Conservation (phyloP, 805 yeast genomes). For the Barnettozyma californica region DNA sequence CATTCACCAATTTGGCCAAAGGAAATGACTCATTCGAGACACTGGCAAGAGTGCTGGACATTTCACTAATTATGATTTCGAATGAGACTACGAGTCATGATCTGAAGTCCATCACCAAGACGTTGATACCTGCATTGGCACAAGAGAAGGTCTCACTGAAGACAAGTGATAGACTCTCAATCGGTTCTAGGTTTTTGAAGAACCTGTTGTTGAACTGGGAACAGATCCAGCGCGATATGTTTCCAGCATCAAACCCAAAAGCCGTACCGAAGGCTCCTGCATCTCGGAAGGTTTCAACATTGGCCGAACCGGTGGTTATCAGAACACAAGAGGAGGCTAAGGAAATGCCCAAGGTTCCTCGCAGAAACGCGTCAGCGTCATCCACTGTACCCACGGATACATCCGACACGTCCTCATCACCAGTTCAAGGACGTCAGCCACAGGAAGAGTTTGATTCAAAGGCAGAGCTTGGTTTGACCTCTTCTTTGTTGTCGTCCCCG, state of each 20-base stretch:
- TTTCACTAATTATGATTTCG: constrained; percentile 30
- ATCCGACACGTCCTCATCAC: constrained; percentile 2
- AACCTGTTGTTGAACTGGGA: constrained; percentile 50
- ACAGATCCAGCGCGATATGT: constrained; percentile 6
- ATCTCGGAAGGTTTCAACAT: constrained; percentile 14
- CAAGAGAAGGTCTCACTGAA: constrained; percentile 40
- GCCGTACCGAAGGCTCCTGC: constrained; percentile 14
- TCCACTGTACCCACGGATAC: constrained; percentile 14
- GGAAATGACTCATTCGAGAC: constrained; percentile 26
- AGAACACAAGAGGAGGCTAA: constrained; percentile 12
- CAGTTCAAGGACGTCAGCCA: background rate
- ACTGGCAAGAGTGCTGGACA: constrained; percentile 38
- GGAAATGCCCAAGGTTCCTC: constrained; percentile 14
- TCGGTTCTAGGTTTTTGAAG: constrained; percentile 49
- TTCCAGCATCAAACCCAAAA: constrained; percentile 3
- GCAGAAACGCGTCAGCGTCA: constrained; percentile 12
- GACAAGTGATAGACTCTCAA: constrained; percentile 41
- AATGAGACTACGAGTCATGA: constrained; percentile 41
- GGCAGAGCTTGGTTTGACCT: background rate
- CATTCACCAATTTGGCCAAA: constrained; percentile 32
- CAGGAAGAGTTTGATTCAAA: background rate
- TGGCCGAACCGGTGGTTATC: constrained; percentile 8
- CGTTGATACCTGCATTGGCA: constrained; percentile 42
- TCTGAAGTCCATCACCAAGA: constrained; percentile 19
- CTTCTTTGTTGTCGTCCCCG: background rate